Percentiles rank a stretch among this genome's conserved stretches.
Conservation (phyloP, 2,329 filamentous ascomycete genomes). For the Venturia nashicola region DNA sequence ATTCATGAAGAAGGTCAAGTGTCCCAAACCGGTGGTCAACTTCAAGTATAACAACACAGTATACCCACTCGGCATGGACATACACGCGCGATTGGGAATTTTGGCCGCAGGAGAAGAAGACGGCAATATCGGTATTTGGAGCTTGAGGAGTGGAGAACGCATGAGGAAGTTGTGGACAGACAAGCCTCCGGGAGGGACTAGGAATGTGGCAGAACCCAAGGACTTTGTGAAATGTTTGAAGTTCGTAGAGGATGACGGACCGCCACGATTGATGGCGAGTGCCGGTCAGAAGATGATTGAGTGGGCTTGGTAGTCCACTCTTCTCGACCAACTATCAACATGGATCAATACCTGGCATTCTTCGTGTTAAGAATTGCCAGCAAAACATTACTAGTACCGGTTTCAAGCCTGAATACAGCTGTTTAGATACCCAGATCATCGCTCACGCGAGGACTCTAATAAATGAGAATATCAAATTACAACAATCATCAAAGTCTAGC, state of each 20-base stretch:
- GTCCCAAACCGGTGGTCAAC: slow-evolving; percentile 15
- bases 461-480: too few relatives aligned
- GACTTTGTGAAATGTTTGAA: slow-evolving; percentile 16
- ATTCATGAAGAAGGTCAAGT: not conserved
- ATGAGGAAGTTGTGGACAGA: not conserved
- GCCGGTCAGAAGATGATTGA: not conserved
- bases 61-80: slow-evolving; percentile 18
- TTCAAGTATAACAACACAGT: slow-evolving; percentile 19
- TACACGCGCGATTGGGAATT: slow-evolving; percentile 19
- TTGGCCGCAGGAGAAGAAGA: slow-evolving; percentile 19
- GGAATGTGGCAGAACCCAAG: slow-evolving; percentile 13
- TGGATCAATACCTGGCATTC: too few relatives aligned
- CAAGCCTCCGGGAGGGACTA: not conserved
- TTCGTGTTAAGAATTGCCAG: too few relatives aligned
- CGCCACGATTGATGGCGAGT: slow-evolving; percentile 12
- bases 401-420: too few relatives aligned
- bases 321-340: too few relatives aligned
- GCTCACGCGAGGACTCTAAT: too few relatives aligned
- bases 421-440: too few relatives aligned
- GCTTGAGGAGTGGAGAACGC: not conserved
- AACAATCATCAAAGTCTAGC: too few relatives aligned
- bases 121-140: slow-evolving; percentile 11
- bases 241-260: slow-evolving; percentile 18
- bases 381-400: too few relatives aligned
- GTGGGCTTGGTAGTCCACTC: not conserved